Conservation (phyloP, 1,139 yeast genomes). For the Entelexis paramagnoliae region DNA sequence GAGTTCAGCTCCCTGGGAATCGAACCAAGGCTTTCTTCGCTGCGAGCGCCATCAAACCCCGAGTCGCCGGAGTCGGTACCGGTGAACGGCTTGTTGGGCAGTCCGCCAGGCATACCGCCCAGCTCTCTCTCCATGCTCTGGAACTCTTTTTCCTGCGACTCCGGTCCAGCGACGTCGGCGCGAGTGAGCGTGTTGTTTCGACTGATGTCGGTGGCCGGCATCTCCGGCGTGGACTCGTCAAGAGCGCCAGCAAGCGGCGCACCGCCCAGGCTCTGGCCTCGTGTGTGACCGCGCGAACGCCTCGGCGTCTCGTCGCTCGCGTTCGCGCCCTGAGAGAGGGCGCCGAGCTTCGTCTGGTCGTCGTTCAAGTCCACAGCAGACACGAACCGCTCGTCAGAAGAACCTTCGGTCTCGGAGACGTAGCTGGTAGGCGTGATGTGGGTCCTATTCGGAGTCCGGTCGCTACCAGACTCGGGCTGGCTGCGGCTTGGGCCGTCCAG, state of each 20-base stretch:
- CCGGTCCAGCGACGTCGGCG: not conserved
- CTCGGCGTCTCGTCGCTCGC: not conserved
- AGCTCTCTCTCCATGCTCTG: constrained; percentile 13
- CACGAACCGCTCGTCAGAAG: constrained; percentile 18
- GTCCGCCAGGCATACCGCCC: constrained; percentile 18
- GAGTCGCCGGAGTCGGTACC: not conserved
- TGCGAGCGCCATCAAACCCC: not conserved
- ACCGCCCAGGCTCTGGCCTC: constrained; percentile 11
- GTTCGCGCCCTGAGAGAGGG: not conserved
- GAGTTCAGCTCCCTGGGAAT: not conserved
- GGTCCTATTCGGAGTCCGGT: constrained; percentile 11
- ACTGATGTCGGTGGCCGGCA: not conserved
- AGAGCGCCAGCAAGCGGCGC: not conserved
- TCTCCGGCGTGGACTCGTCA: not conserved
- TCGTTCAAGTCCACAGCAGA: constrained; percentile 18
- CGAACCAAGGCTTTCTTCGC: not conserved
- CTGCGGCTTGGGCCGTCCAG: not conserved
- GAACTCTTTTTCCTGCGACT: constrained; percentile 4
- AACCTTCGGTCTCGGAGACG: constrained; percentile 13
- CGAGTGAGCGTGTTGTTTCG: constrained; percentile 4
- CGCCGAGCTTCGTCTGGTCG: not conserved
- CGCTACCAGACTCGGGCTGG: not conserved
- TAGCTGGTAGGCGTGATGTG: constrained; percentile 12
- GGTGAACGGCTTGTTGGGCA: constrained; percentile 3
- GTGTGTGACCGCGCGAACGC: constrained; percentile 10